These are phyloP conservation scores for Orobanche coerulescens DNA, from an alignment of 257 asterid species.

Conservation along the genomic window DNA sequence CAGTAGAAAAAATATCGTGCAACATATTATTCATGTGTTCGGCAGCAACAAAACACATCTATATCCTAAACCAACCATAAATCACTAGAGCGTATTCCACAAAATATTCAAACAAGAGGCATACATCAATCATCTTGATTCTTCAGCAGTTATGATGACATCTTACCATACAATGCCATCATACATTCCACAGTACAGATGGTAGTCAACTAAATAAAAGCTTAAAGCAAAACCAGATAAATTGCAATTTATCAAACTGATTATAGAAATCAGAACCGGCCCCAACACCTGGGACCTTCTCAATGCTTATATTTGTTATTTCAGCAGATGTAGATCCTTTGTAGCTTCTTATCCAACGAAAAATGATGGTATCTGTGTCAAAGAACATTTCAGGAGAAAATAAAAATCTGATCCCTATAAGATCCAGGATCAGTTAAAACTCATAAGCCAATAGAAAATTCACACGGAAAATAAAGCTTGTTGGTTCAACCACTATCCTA, in stretches of 20 bases:
- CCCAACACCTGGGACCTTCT: no score
- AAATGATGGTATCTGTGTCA: background rate
- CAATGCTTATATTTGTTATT: background rate
- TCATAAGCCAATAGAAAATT: background rate
- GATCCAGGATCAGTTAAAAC: constrained; percentile 12
- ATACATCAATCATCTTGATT: constrained; percentile 4
- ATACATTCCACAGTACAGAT: background rate
- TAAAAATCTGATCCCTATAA: constrained; percentile 12
- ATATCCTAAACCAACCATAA: constrained; percentile 1
- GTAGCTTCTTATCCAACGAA: background rate
- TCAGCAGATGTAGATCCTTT: background rate
- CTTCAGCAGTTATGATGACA: background rate
- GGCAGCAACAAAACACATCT: constrained; percentile 7
- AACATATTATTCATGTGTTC: background rate
- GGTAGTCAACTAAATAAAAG: background rate
- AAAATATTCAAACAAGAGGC: no score
- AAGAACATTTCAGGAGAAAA: background rate
- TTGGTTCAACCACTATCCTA: background rate
- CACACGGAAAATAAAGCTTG: background rate
- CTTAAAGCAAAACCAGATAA: background rate
- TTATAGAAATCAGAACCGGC: background rate
- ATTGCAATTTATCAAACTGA: background rate
- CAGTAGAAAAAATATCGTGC: background rate
- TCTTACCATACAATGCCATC: constrained; percentile 16
- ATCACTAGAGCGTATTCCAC: background rate